Percentiles rank a stretch among this genome's conserved stretches.
Evolutionary conservation across 2,329 filamentous ascomycete genomes (phyloP).

Genomic region (Ophiostoma piceae): DNA sequence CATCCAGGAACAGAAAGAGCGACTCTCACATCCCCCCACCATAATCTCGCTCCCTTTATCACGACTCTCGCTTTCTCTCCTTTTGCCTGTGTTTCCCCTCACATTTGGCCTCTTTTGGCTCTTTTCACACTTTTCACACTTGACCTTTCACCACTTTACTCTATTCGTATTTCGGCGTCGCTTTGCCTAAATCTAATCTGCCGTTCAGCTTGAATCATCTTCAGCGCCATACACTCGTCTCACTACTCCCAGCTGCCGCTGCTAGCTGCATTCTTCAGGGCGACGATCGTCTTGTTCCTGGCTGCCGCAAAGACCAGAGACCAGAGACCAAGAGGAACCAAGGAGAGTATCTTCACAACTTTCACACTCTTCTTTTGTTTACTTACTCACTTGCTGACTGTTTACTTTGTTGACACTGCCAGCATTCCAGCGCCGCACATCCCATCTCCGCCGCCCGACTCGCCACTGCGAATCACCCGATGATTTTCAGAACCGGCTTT

Average conservation of each 20-base stretch:
- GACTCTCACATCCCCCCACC: not conserved
- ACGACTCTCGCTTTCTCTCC: not conserved
- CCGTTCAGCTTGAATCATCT: not conserved
- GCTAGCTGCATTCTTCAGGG: slow-evolving; percentile 1
- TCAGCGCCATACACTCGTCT: not conserved
- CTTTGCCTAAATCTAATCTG: not conserved
- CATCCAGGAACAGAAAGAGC: slow-evolving; percentile 13
- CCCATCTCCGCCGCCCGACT: not conserved
- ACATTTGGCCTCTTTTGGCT: not conserved
- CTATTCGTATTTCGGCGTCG: not conserved
- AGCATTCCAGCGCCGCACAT: slow-evolving; percentile 8
- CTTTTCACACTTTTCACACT: not conserved
- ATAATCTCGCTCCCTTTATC: slow-evolving; percentile 6
- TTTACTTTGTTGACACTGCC: not conserved
- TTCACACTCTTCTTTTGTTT: not conserved
- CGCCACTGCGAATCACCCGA: not conserved
- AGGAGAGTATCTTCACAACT: not conserved
- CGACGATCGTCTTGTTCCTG: not conserved
- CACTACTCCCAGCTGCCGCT: not conserved
- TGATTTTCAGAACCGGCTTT: not conserved
- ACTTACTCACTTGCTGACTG: not conserved
- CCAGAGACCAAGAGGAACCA: too few species aligned
- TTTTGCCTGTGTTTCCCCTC: not conserved
- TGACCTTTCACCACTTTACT: not conserved
- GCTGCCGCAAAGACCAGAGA: too few species aligned